Evolutionary conservation across 306 rosid species (phyloP).

Genomic region (Rosa lucieae): DNA sequence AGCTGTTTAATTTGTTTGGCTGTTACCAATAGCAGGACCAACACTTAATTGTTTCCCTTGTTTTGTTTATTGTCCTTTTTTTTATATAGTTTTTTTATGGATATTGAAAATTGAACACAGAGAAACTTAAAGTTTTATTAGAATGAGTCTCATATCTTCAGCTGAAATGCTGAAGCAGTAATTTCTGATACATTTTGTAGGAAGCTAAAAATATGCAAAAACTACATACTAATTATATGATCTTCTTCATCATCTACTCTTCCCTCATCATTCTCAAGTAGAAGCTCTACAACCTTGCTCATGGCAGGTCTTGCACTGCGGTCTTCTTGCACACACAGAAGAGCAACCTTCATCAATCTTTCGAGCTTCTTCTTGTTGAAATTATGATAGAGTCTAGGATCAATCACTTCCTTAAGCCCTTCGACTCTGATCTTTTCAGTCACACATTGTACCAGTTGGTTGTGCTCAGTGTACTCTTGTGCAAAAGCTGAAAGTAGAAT

Average conservation of each 20-base stretch:
- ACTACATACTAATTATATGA: too few species aligned
- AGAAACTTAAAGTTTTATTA: too few species aligned
- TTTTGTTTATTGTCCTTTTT: too few species aligned
- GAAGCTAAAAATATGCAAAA: too few species aligned
- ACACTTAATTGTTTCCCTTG: too few species aligned
- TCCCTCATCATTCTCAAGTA: not conserved
- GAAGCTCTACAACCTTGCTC: conserved; percentile 41
- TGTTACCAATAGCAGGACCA: too few species aligned
- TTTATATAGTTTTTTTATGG: too few species aligned
- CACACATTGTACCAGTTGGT: conserved; percentile 36
- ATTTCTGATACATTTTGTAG: too few species aligned
- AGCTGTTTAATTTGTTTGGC: too few species aligned
- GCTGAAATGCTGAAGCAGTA: too few species aligned
- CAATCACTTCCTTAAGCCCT: conserved; percentile 31
- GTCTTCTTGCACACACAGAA: conserved; percentile 37
- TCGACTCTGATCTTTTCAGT: conserved; percentile 19
- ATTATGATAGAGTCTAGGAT: conserved; percentile 22
- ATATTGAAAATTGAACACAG: too few species aligned
- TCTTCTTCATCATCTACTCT: not conserved
- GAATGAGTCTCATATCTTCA: too few species aligned
- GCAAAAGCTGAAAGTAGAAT: not conserved
- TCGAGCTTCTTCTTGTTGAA: conserved; percentile 17
- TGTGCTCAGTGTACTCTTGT: not conserved
- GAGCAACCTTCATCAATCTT: conserved; percentile 29
- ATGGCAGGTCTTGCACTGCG: conserved; percentile 38